Conservation (phyloP, 441 rosid genomes). For the Gossypium schwendimanii region DNA sequence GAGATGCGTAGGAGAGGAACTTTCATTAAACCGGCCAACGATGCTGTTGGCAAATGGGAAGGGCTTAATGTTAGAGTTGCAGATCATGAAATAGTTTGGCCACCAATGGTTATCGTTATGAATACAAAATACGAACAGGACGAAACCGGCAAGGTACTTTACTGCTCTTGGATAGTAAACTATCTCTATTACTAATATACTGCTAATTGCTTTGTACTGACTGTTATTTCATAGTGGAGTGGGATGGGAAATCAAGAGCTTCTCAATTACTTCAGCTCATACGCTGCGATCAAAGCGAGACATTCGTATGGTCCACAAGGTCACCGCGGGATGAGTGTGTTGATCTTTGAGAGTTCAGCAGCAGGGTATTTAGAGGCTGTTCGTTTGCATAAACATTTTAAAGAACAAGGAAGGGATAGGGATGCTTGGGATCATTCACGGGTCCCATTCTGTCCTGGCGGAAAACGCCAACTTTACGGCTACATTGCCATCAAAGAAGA, state of each 20-base stretch:
- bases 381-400: conserved; percentile 38
- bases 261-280: conserved; percentile 29
- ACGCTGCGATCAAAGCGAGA: conserved; percentile 32
- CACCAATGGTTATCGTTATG: conserved; percentile 44
- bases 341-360: conserved; percentile 38
- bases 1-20: conserved; percentile 35
- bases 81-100: conserved; percentile 43
- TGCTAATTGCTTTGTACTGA: conserved; percentile 1
- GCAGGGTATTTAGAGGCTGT: conserved; percentile 39
- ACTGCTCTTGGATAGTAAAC: background rate
- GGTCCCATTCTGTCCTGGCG: conserved; percentile 25
- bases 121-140: conserved; percentile 38
- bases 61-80: conserved; percentile 30
- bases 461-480: conserved; percentile 40
- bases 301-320: conserved; percentile 49
- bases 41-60: conserved; percentile 39
- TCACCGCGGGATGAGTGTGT: conserved; percentile 41
- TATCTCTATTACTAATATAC: background rate
- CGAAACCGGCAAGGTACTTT: conserved; percentile 34
- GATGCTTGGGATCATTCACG: conserved; percentile 29
- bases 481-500: conserved; percentile 36
- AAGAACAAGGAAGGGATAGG: conserved; percentile 35
- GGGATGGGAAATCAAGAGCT: conserved; percentile 51
- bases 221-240: conserved; percentile 28
- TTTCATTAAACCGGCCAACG: conserved; percentile 27